Evolutionary conservation across 495 filamentous ascomycete species (phyloP).

Genomic region (Aspergillus wentii): DNA sequence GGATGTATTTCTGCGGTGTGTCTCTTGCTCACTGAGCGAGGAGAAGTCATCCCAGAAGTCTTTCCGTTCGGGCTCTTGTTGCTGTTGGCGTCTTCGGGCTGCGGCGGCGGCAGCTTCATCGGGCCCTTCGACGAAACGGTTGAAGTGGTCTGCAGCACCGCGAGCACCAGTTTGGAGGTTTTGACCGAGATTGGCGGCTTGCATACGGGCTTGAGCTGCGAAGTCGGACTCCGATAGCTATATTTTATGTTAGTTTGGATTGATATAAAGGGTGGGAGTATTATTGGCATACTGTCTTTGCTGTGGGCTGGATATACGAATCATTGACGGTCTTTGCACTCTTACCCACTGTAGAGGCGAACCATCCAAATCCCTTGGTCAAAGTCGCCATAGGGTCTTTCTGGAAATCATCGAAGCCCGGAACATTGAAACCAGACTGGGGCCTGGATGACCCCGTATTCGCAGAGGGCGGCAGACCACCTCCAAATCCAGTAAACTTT

Average conservation of each 20-base stretch:
- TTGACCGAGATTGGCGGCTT: conserved; percentile 63
- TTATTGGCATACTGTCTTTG: conserved; percentile 74
- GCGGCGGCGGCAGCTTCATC: conserved; percentile 20
- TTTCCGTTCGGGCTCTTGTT: conserved; percentile 60
- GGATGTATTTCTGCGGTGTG: conserved; percentile 25
- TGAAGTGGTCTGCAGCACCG: conserved; percentile 71
- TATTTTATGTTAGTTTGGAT: neutral
- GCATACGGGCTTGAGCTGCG: conserved; percentile 69
- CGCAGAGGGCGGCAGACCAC: conserved; percentile 46
- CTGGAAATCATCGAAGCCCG: conserved; percentile 76
- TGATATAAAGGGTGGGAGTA: neutral
- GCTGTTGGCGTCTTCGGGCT: conserved; percentile 18
- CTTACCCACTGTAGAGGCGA: conserved; percentile 78
- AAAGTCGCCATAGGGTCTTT: conserved; percentile 85
- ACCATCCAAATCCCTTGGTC: conserved; percentile 92
- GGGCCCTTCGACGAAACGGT: conserved; percentile 72
- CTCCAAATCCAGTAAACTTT: conserved; percentile 88
- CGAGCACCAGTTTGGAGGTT: conserved; percentile 60
- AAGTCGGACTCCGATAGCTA: conserved; percentile 85
- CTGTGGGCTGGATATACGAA: conserved; percentile 83
- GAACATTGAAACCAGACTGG: conserved; percentile 38
- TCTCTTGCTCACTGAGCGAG: conserved; percentile 53
- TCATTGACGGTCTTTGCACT: conserved; percentile 86
- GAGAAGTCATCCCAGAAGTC: conserved; percentile 87
- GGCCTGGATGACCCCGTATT: conserved; percentile 9